A percentile compares a stretch with the other conserved stretches of the same genome.
phyloP scores from a whole-genome alignment of 805 yeast species.

The Starmerella etchellsii region DNA sequence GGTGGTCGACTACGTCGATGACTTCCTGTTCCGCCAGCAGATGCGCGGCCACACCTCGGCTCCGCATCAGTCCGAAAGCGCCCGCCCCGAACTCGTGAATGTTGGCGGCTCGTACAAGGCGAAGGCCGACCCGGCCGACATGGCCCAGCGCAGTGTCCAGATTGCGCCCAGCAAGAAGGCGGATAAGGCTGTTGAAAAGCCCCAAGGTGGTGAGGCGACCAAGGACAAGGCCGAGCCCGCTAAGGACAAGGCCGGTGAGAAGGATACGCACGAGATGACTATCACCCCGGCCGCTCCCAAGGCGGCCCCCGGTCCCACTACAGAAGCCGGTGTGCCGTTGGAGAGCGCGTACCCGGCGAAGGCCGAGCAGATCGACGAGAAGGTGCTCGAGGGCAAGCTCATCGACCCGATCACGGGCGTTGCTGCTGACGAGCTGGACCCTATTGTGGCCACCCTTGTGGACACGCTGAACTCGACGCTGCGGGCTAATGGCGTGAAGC shows the following conservation, averaged over 20 bases:
- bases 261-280: not conserved
- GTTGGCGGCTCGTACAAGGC: conserved; percentile 16
- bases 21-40: conserved; percentile 23
- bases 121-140: conserved; percentile 1
- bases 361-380: not conserved
- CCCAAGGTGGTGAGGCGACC: not conserved
- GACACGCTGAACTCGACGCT: conserved; percentile 17
- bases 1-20: conserved; percentile 40
- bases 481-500: conserved; percentile 17
- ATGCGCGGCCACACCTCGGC: conserved; percentile 7
- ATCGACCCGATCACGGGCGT: not conserved
- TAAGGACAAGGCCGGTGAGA: not conserved
- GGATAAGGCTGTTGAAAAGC: not conserved
- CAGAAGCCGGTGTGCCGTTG: not conserved
- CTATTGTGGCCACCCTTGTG: conserved; percentile 19
- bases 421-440: conserved; percentile 17
- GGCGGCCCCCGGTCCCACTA: not conserved
- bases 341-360: not conserved
- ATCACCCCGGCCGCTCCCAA: not conserved
- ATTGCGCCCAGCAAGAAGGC: not conserved
- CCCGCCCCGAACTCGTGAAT: conserved; percentile 2
- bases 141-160: conserved; percentile 1
- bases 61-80: conserved; percentile 1
- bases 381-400: not conserved
- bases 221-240: not conserved